Base-by-base conservation (phyloP, 108 stramenopile genomes). In the Cyclotella choctawhatcheeana region DNA sequence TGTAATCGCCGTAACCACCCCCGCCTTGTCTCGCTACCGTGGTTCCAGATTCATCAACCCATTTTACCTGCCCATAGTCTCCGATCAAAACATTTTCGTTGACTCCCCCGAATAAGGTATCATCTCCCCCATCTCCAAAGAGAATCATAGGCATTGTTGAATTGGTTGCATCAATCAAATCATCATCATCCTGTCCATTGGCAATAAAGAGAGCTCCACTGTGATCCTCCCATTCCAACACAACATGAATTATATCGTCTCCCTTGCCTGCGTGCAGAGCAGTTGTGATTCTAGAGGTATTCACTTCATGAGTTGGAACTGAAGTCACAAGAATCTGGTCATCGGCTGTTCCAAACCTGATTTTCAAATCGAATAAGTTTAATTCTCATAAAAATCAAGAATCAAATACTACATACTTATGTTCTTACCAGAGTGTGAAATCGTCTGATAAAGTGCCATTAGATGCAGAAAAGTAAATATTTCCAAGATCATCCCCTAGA, bases 51-150 rank as follows among this genome's bases (percentile, higher is more conserved):
- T 58, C 54, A 17, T 48, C 48, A 14, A 31, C 32, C 80, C 80
- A 81, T 21, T 65, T n/a, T 14, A 81, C 74, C 20, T 64, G 68
- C 17, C 74, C 80, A 35, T 69, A 76, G 26, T 81, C 80, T 52
- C 80, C 80, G 48, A 81, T 48, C 16, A 81, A 50, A 34, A 81
- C 30, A 44, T 81, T 74, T 33, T 40, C 44, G 22, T 30, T 44
- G 0, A 43, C 44, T 24, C 80, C 80, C 10, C 74, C 73, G 30
- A 22, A 40, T 43, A 81, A n/a, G 12, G 16, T 33, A 44, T 81
- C 80, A 44, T 75, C 50, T 13, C 73, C 80, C 43, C 58, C 80
- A 63, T 81, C 80, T 43, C 80, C 80, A 64, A 81, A 81, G 6
- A 81, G 33, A n/a, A 81, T 76, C 16, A 81, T 37, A 6, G 74